Evolutionary conservation across 345 rosid genomes (phyloP), one percentile per base, ranked within the genome.

Genomic region (Garcia nutans): DNA sequence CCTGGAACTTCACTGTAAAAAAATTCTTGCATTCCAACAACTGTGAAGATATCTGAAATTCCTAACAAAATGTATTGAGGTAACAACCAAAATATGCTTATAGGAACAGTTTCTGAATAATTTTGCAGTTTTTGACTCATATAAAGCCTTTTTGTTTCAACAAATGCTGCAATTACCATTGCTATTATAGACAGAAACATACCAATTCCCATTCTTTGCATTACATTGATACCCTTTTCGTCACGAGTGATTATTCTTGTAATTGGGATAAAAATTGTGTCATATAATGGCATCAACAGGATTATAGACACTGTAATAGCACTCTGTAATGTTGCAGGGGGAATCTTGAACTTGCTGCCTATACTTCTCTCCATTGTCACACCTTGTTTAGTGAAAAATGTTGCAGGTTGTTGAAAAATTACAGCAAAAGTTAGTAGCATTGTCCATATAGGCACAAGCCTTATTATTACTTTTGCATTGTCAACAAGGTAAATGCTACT

Each of bases 1-100:
- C 84, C 84, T 0, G 99, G 99, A 15, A 96, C 98, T 76, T 96
- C 97, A 41, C 85, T 83, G 79, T 95, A 95, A 77, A 95, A 95
- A 79, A 93, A 95, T 85, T 95, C 99, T 79, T 95, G 99, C 99
- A 95, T 93, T 7, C 98, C 98, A 20, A 95, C 94, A 12, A 95
- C 99, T 0, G 99, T 96, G 80, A 96, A 96, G 28, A 96, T 88
- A 75, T 96, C 99, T 15, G 98, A 87, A 45, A 93, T 84, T 5
- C 99, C 99, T 37, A 96, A 33, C 7, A 96, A 77, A 57, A 96
- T 84, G 86, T 96, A 96, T 45, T 96, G 99, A 0, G 99, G 98
- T 7, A 96, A 81, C 77, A 96, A 60, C 90, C 97, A 93, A 28
- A 91, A 87, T 74, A 96, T 96, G 87, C 93, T 91, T 22, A 90